phyloP scores from a whole-genome alignment of 345 rosid species.

The Mangifera indica region DNA sequence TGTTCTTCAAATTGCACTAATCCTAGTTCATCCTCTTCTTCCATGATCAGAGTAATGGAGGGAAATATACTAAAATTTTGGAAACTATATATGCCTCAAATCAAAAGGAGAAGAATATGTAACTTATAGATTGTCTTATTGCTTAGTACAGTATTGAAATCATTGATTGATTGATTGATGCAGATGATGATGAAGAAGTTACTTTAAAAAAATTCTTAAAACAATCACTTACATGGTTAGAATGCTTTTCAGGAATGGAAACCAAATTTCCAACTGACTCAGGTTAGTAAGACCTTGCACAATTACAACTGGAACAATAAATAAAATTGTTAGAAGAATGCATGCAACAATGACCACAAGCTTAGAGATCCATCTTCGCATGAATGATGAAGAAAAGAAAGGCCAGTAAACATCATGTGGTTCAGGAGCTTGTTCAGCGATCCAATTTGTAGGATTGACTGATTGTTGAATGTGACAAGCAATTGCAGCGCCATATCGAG shows the following conservation, averaged over 20 bases:
- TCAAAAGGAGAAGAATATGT: background rate
- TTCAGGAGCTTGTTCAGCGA: slow-evolving; percentile 83
- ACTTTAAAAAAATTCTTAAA: slow-evolving; percentile 11
- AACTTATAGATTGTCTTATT: background rate
- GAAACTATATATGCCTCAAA: background rate
- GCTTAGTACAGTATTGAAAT: background rate
- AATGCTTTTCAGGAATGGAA: slow-evolving; percentile 78
- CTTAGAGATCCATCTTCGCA: slow-evolving; percentile 79
- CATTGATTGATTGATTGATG: background rate
- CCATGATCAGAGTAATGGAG: background rate
- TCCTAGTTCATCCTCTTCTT: slow-evolving; percentile 3
- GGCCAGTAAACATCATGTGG: slow-evolving; percentile 96
- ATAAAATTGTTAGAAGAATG: slow-evolving; percentile 71
- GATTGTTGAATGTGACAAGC: slow-evolving; percentile 79
- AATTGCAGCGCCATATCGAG: slow-evolving; percentile 80
- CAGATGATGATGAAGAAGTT: background rate
- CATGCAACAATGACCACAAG: slow-evolving; percentile 63
- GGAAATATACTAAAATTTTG: background rate
- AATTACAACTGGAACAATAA: slow-evolving; percentile 83
- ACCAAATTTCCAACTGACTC: slow-evolving; percentile 64
- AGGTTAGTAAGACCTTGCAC: slow-evolving; percentile 97
- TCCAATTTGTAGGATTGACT: slow-evolving; percentile 79
- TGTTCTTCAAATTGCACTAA: background rate
- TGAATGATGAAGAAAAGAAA: slow-evolving; percentile 82
- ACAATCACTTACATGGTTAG: slow-evolving; percentile 59